These are phyloP conservation scores for Pleurozium schreberi DNA, from an alignment of 225 moss, liverwort and hornwort genomes.

Conservation along the genomic window DNA sequence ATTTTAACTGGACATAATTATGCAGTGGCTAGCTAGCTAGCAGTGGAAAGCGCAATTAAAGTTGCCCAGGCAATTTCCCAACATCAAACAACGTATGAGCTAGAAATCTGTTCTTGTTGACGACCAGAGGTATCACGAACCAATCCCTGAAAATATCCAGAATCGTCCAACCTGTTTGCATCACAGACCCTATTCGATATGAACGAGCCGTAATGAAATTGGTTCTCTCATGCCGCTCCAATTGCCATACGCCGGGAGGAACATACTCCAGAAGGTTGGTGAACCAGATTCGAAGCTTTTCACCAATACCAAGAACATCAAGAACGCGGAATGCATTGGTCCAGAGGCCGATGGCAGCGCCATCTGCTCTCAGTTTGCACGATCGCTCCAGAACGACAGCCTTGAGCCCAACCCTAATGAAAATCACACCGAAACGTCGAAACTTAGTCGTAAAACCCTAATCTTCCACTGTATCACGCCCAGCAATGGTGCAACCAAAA, in stretches of 20 bases:
- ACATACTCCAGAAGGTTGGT: neutral
- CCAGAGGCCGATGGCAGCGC: constrained; percentile 2
- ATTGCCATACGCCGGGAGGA: neutral
- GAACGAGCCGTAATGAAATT: neutral
- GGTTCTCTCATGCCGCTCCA: constrained; percentile 4
- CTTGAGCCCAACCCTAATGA: constrained; percentile 8
- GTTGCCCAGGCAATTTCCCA: neutral
- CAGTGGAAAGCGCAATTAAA: neutral
- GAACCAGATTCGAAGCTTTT: neutral
- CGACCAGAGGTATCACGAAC: neutral
- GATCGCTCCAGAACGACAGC: constrained; percentile 16
- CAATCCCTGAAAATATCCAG: neutral
- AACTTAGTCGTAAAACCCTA: neutral
- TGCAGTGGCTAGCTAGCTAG: neutral
- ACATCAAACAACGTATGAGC: constrained; percentile 3
- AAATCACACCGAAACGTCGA: neutral
- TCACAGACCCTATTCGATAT: neutral
- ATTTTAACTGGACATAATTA: neutral
- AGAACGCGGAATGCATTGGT: constrained; percentile 13
- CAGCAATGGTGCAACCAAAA: neutral
- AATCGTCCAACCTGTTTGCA: neutral
- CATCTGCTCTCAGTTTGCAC: neutral
- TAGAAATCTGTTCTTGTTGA: neutral
- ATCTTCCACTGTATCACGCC: neutral
- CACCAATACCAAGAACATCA: constrained; percentile 12